phyloP scores from a whole-genome alignment of 1,284 basidiomycete genomes.

The Tylopilus orsonianus region DNA sequence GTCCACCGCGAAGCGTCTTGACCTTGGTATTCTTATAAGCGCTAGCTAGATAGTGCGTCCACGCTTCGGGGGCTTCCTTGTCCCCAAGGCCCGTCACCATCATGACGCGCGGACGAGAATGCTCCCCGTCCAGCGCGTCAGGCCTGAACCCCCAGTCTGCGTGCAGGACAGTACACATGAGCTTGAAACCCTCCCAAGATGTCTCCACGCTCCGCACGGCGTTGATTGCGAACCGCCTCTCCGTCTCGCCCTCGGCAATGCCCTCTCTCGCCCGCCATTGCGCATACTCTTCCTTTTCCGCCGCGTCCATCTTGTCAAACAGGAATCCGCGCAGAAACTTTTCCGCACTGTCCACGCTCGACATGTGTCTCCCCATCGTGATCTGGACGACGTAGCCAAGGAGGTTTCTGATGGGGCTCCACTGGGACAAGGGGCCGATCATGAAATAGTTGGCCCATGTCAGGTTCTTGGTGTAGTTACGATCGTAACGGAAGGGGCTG shows the following conservation, averaged over 20 bases:
- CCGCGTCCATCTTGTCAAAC: slow-evolving; percentile 43
- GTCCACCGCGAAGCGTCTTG: slow-evolving; percentile 46
- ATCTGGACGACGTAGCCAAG: slow-evolving; percentile 35
- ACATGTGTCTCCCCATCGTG: slow-evolving; percentile 38
- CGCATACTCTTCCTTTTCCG: slow-evolving; percentile 41
- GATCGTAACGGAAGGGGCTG: slow-evolving; percentile 48
- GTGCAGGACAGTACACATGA: slow-evolving; percentile 44
- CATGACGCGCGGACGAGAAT: slow-evolving; percentile 44
- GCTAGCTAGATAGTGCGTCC: slow-evolving; percentile 47
- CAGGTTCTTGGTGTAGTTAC: slow-evolving; percentile 43
- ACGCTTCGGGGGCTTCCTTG: slow-evolving; percentile 36
- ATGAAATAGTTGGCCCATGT: slow-evolving; percentile 46
- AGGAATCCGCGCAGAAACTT: slow-evolving; percentile 37
- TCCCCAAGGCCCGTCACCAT: slow-evolving; percentile 44
- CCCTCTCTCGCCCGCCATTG: slow-evolving; percentile 43
- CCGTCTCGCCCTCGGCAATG: slow-evolving; percentile 42
- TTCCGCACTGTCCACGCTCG: slow-evolving; percentile 42
- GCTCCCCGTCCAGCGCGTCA: slow-evolving; percentile 42
- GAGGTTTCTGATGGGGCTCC: slow-evolving; percentile 41
- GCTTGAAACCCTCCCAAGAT: slow-evolving; percentile 55
- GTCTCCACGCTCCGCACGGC: slow-evolving; percentile 46
- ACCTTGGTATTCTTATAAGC: slow-evolving; percentile 42
- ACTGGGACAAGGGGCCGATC: slow-evolving; percentile 44
- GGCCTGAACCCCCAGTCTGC: slow-evolving; percentile 55
- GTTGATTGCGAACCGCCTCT: slow-evolving; percentile 42